Conservation (phyloP, 352 stramenopile species). For the Pythium angustatum region DNA sequence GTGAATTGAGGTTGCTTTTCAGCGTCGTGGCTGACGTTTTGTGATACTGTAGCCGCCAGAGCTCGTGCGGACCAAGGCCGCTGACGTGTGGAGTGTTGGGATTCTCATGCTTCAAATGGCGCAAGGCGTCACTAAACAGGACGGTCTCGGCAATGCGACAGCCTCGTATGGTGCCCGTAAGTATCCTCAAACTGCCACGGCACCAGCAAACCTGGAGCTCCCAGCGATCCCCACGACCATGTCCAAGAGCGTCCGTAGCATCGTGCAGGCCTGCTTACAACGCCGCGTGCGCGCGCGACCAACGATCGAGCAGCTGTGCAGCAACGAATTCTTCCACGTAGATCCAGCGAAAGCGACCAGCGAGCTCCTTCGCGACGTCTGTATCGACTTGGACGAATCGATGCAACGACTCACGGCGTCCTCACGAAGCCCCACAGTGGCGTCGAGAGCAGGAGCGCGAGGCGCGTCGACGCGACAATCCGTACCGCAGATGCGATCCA, state of each 20-base stretch:
- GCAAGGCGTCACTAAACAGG: constrained; percentile 25
- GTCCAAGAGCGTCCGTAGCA: constrained; percentile 46
- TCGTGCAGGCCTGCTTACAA: constrained; percentile 53
- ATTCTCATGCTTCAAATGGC: constrained; percentile 59
- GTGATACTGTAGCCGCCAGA: constrained; percentile 21
- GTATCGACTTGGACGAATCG: constrained; percentile 58
- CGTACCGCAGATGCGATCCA: background rate
- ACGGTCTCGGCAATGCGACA: too few relatives aligned
- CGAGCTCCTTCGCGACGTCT: constrained; percentile 56
- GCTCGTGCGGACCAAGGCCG: constrained; percentile 27
- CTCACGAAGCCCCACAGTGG: too few relatives aligned
- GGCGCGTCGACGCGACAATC: background rate
- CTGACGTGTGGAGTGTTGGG: constrained; percentile 59
- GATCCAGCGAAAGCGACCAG: constrained; percentile 47
- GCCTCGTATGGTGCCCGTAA: too few relatives aligned
- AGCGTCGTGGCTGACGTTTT: background rate
- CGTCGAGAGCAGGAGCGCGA: background rate
- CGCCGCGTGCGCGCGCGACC: constrained; percentile 42
- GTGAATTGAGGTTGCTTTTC: background rate
- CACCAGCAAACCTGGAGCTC: too few relatives aligned
- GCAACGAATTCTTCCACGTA: constrained; percentile 58
- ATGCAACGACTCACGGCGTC: constrained; percentile 40
- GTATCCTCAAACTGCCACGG: too few relatives aligned
- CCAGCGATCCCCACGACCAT: constrained; percentile 43
- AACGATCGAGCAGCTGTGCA: constrained; percentile 32